A percentile compares a stretch with the other conserved stretches of the same genome.
These are phyloP conservation scores for Starmerella vitae DNA, from an alignment of 805 yeast genomes.

Conservation along the genomic window DNA sequence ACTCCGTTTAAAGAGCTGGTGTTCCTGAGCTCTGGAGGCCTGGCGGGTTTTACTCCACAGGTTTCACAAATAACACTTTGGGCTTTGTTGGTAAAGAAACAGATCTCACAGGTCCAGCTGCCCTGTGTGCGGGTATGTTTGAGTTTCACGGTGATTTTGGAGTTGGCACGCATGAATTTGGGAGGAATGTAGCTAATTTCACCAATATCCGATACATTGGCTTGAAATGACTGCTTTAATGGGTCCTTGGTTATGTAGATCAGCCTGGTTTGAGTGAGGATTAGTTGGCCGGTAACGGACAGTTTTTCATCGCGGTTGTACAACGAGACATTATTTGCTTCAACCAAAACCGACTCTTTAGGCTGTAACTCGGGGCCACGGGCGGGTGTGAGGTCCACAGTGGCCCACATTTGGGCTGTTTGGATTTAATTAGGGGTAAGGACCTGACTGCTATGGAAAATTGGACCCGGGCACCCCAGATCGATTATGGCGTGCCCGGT, in stretches of 20 bases:
- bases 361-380: neutral
- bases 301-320: neutral
- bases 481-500: slow-evolving; percentile 15
- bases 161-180: slow-evolving; percentile 59
- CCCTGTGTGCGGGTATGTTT: too few relatives aligned
- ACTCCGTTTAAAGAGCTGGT: slow-evolving; percentile 13
- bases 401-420: neutral
- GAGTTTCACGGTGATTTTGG: slow-evolving; percentile 45
- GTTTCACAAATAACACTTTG: slow-evolving; percentile 39
- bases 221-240: slow-evolving; percentile 33
- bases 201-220: slow-evolving; percentile 34
- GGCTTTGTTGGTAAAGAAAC: slow-evolving; percentile 50
- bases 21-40: neutral
- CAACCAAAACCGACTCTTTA: neutral
- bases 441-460: neutral
- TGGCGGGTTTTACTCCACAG: slow-evolving; percentile 46
- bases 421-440: neutral
- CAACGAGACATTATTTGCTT: neutral
- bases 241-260: slow-evolving; percentile 51
- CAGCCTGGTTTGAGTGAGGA: slow-evolving; percentile 59
- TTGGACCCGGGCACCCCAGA: neutral
- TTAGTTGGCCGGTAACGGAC: slow-evolving; percentile 58
- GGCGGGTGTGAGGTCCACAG: neutral
- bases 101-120: slow-evolving; percentile 79
- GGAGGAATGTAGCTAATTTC: slow-evolving; percentile 30